Conservation (phyloP, 306 rosid species). For the Prunus mume region DNA sequence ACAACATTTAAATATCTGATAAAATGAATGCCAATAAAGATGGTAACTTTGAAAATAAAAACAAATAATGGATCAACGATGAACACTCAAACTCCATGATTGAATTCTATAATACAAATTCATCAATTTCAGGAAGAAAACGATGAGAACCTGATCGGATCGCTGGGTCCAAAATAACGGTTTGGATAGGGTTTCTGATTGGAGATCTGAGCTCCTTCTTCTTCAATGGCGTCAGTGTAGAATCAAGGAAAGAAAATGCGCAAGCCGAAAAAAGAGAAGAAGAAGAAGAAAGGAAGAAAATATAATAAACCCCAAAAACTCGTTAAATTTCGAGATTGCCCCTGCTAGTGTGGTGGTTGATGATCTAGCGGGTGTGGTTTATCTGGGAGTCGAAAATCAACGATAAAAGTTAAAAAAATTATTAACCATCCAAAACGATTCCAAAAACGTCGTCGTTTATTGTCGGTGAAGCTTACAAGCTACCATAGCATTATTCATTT, state of each 20-base stretch:
- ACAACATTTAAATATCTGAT: not conserved
- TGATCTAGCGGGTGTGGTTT: not conserved
- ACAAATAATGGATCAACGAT: not conserved
- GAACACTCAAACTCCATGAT: constrained; percentile 4
- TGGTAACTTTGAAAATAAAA: not conserved
- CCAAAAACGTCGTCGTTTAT: not conserved
- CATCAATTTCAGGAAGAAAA: constrained; percentile 19
- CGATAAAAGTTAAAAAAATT: not conserved
- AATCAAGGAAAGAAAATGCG: constrained; percentile 9
- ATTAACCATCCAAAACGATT: not conserved
- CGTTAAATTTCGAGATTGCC: constrained; percentile 17
- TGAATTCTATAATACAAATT: not conserved
- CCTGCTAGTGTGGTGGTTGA: not conserved
- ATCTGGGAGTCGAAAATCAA: not conserved
- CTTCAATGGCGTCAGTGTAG: constrained; percentile 41
- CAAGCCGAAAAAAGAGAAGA: not conserved
- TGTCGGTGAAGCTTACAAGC: not conserved
- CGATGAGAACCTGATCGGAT: constrained; percentile 41
- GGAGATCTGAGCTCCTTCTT: constrained; percentile 49
- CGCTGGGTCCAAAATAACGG: constrained; percentile 16
- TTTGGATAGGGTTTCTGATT: constrained; percentile 37
- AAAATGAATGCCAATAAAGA: not conserved
- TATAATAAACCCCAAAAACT: not conserved
- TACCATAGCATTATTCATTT: no score
- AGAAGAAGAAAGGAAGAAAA: not conserved